These are phyloP conservation scores for Dorcoceras hygrometricum DNA, from an alignment of 257 asterid genomes.

Conservation along the genomic window DNA sequence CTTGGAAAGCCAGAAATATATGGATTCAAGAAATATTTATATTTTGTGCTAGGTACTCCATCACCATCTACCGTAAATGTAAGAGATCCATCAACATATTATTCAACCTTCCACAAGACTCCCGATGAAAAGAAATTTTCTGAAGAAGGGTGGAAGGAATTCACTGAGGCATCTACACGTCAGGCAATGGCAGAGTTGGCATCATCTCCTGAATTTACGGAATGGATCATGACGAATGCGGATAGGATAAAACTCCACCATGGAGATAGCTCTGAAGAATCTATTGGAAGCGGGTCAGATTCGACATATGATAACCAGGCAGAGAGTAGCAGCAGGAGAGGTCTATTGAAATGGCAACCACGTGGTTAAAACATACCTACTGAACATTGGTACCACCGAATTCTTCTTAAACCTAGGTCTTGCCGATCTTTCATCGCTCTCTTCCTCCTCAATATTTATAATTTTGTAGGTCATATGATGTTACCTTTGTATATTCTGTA, in stretches of 20 bases:
- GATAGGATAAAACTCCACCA: conserved; percentile 56
- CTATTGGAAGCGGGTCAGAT: conserved; percentile 65
- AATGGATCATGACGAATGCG: conserved; percentile 61
- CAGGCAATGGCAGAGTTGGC: conserved; percentile 63
- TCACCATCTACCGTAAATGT: conserved; percentile 33
- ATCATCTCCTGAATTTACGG: conserved; percentile 72
- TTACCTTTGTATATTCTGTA: background rate
- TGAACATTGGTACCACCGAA: background rate
- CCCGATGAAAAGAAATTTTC: conserved; percentile 61
- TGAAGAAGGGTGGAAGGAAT: conserved; percentile 64
- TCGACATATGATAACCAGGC: conserved; percentile 54
- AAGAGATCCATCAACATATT: conserved; percentile 29
- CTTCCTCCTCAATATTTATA: background rate
- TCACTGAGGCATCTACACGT: conserved; percentile 70
- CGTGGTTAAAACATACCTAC: conserved; percentile 22
- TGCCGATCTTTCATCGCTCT: background rate
- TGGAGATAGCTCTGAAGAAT: conserved; percentile 56
- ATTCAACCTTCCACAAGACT: conserved; percentile 67
- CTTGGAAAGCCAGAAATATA: background rate
- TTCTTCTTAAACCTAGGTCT: background rate
- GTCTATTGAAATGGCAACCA: conserved; percentile 38
- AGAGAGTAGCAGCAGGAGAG: conserved; percentile 50
- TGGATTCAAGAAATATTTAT: background rate
- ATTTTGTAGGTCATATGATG: background rate
- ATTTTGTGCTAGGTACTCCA: conserved; percentile 32